These are phyloP conservation scores for Mesotaenium endlicherianum DNA, from an alignment of 139 green algal species.

Conservation along the genomic window DNA sequence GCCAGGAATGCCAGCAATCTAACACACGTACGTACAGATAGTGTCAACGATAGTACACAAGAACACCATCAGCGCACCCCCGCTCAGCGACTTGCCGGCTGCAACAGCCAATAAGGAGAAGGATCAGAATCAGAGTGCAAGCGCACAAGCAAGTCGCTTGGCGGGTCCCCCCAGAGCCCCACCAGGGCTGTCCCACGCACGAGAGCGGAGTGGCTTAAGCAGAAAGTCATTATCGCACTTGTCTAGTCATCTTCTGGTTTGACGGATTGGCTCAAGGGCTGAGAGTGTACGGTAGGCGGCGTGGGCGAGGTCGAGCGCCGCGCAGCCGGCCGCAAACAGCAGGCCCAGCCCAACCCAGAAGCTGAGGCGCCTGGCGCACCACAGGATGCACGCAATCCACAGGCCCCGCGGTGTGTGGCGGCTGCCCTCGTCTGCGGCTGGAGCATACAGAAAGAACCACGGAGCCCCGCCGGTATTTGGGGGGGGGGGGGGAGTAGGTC, in stretches of 20 bases:
- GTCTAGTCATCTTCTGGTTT: not conserved
- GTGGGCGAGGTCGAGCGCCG: not conserved
- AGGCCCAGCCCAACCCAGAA: not conserved
- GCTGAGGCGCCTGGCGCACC: not conserved
- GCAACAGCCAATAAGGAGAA: not conserved
- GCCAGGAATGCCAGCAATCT: no score
- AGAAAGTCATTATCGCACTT: not conserved
- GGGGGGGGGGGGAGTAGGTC: no score
- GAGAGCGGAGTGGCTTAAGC: not conserved
- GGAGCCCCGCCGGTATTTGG: no score
- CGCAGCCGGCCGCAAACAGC: not conserved
- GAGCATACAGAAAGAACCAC: no score
- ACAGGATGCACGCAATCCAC: not conserved
- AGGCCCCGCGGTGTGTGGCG: not conserved
- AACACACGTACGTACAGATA: no score
- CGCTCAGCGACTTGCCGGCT: no score
- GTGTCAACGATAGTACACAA: no score
- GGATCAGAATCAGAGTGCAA: not conserved
- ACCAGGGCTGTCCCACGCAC: not conserved
- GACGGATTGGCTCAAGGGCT: not conserved
- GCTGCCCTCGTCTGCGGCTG: not conserved
- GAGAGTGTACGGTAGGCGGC: not conserved
- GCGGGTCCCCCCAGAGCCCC: not conserved
- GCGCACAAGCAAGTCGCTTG: not conserved
- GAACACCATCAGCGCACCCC: no score